These are phyloP conservation scores for Podosphaera fusca DNA, from an alignment of 2,329 filamentous ascomycete species.

Conservation along the genomic window DNA sequence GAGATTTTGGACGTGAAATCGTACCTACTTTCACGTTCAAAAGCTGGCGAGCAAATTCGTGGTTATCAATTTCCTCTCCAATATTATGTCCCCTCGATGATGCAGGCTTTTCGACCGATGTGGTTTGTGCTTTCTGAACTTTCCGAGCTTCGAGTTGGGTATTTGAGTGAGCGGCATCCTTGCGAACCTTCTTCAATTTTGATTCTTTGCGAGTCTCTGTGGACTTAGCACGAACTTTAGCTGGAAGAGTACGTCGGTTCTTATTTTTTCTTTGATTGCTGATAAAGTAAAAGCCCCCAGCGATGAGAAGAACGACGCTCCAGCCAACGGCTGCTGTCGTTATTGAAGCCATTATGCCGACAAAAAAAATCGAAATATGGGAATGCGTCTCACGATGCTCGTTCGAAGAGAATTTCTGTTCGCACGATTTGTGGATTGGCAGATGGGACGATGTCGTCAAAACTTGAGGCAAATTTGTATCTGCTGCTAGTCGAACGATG, in stretches of 20 bases:
- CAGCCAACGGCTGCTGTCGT: conserved; percentile 18
- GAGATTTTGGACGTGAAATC: conserved; percentile 31
- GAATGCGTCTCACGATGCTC: too few relatives aligned
- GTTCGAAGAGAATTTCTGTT: too few relatives aligned
- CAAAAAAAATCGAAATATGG: not conserved
- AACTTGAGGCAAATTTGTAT: too few relatives aligned
- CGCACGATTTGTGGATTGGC: too few relatives aligned
- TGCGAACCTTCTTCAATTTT: conserved; percentile 11
- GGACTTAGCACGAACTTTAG: conserved; percentile 7
- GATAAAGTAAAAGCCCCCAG: conserved; percentile 13
- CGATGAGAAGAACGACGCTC: conserved; percentile 15
- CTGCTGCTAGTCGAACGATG: too few relatives aligned
- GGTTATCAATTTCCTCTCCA: conserved; percentile 35
- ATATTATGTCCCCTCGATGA: conserved; percentile 2
- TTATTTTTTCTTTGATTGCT: conserved; percentile 8
- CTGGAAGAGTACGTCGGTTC: conserved; percentile 5
- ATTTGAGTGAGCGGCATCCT: conserved; percentile 9
- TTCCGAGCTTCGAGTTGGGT: conserved; percentile 6
- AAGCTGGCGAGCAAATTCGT: conserved; percentile 56
- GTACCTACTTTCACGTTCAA: conserved; percentile 44
- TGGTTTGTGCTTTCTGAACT: conserved; percentile 5
- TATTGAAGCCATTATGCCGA: conserved; percentile 7
- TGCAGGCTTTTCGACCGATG: conserved; percentile 8
- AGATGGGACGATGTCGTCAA: too few relatives aligned
- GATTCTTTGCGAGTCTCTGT: conserved; percentile 9